A percentile compares a stretch with the other conserved stretches of the same genome.
phyloP scores from a whole-genome alignment of 2,329 filamentous ascomycete genomes.

The Ascochyta clinopodiicola region DNA sequence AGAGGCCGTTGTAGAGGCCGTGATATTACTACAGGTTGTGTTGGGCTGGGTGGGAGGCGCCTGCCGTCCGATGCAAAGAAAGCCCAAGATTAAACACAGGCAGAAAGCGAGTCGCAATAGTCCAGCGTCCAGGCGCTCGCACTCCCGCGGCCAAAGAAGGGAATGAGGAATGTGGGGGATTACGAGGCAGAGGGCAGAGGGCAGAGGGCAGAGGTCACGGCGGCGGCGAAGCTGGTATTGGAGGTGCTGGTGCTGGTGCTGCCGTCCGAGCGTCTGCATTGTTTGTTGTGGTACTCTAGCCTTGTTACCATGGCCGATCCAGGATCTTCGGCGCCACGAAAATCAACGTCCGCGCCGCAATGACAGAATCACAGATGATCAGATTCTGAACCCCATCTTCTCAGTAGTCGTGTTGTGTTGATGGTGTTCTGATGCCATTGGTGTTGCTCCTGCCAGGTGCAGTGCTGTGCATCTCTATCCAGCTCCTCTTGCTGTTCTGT shows the following conservation, averaged over 20 bases:
- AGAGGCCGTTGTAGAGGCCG: constrained; percentile 40
- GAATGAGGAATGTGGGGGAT: constrained; percentile 38
- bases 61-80: constrained; percentile 28
- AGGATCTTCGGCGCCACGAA: constrained; percentile 20
- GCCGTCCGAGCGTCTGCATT: constrained; percentile 24
- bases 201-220: constrained; percentile 23
- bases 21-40: constrained; percentile 30
- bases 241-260: constrained; percentile 8
- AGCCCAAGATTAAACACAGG: constrained; percentile 8
- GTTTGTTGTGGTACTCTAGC: constrained; percentile 21
- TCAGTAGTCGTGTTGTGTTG: not conserved
- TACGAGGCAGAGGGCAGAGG: constrained; percentile 9
- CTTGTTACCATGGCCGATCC: not conserved
- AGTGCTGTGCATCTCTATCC: too few species aligned
- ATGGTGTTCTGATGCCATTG: not conserved
- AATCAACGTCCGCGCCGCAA: constrained; percentile 18
- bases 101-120: constrained; percentile 24
- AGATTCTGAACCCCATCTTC: not conserved
- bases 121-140: constrained; percentile 29
- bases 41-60: constrained; percentile 32
- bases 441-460: too few species aligned
- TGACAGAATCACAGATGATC: constrained; percentile 3
- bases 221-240: constrained; percentile 37
- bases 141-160: constrained; percentile 39
- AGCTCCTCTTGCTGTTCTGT: too few species aligned